Conservation (phyloP, 129 eudicot genomes). For the Flaveria bidentis region DNA sequence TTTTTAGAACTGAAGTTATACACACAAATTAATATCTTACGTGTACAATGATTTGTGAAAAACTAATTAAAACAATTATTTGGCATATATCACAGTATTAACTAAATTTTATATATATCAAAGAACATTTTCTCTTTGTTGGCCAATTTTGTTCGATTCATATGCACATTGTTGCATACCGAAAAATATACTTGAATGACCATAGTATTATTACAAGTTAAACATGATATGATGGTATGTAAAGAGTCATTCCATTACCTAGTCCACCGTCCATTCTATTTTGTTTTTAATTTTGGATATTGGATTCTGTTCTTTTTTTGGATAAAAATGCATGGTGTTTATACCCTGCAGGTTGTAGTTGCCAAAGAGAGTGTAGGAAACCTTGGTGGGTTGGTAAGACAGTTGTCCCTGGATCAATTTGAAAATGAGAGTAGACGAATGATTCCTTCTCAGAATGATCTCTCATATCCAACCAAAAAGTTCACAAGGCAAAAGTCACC, state of each 20-base stretch:
- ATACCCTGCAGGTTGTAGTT: conserved; percentile 77
- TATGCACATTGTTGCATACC: too few relatives aligned
- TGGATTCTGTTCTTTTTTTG: conserved; percentile 12
- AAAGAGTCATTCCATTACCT: conserved; percentile 10
- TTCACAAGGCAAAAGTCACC: conserved; percentile 83
- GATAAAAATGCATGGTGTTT: conserved; percentile 23
- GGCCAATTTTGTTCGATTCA: too few relatives aligned
- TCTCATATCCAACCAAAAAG: conserved; percentile 60
- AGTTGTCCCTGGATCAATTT: conserved; percentile 91
- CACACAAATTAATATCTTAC: neutral
- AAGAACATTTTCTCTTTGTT: too few relatives aligned
- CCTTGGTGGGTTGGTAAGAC: conserved; percentile 92
- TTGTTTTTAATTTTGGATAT: neutral
- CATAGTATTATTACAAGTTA: too few relatives aligned
- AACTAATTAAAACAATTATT: neutral
- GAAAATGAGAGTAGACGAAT: conserved; percentile 97
- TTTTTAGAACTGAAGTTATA: neutral
- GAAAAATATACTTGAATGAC: too few relatives aligned
- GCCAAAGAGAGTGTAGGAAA: conserved; percentile 92
- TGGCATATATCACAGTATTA: neutral
- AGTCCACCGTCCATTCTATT: neutral
- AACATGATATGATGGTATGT: neutral
- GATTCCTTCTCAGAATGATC: conserved; percentile 72
- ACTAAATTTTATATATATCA: neutral
- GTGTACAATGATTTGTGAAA: neutral